These are phyloP conservation scores for Verbena officinalis DNA, from an alignment of 257 asterid genomes.

Conservation along the genomic window DNA sequence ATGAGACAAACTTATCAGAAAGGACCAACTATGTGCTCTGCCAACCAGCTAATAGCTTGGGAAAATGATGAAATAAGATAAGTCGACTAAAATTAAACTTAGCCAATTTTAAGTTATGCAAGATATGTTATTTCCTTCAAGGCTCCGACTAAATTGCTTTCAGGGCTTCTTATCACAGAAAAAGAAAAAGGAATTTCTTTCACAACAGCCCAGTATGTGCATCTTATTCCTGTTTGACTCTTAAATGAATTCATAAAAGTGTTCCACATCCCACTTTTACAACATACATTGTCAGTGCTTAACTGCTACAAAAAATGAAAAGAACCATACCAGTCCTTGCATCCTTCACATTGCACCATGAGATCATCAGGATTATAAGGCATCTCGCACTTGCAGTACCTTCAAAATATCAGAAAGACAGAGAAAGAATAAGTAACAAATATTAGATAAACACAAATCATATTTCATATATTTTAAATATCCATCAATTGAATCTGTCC, in stretches of 20 bases:
- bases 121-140: background rate
- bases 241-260: background rate
- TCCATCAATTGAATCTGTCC: background rate
- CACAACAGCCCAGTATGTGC: background rate
- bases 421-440: background rate
- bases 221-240: background rate
- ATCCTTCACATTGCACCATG: conserved; percentile 83
- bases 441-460: conserved; percentile 4
- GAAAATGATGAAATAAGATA: background rate
- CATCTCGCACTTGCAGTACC: conserved; percentile 90
- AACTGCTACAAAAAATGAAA: background rate
- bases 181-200: background rate
- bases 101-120: background rate
- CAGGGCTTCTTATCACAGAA: too few relatives aligned
- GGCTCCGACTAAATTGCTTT: background rate
- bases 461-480: background rate
- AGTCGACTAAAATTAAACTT: background rate
- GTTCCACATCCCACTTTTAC: background rate
- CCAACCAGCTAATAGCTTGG: background rate
- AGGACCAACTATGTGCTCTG: background rate
- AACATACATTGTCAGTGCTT: background rate
- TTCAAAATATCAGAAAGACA: conserved; percentile 31
- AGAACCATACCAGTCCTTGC: conserved; percentile 51
- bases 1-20: background rate
- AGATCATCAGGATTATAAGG: conserved; percentile 85